phyloP scores from a whole-genome alignment of 495 filamentous ascomycete genomes.

The Rostrohypoxylon terebratum region DNA sequence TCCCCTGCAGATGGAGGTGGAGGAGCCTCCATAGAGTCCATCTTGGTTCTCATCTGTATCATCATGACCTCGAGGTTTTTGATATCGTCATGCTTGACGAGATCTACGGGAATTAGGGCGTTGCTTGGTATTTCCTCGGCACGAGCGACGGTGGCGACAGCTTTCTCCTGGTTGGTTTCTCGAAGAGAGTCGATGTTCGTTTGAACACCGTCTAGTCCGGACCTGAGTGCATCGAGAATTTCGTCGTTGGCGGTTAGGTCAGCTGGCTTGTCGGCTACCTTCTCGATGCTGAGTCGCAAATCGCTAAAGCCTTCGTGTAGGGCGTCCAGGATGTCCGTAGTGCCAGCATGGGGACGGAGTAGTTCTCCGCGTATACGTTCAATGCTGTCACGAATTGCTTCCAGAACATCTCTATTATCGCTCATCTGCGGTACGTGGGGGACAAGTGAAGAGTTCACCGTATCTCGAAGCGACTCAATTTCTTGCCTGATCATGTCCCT shows the following conservation, averaged over 20 bases:
- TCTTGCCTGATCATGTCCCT: constrained; percentile 80
- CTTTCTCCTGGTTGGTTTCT: constrained; percentile 63
- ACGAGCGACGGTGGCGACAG: constrained; percentile 65
- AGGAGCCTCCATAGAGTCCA: constrained; percentile 80
- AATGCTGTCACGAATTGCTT: constrained; percentile 76
- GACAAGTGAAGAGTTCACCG: constrained; percentile 75
- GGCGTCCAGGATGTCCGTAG: constrained; percentile 81
- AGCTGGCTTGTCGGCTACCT: constrained; percentile 78
- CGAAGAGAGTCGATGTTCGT: constrained; percentile 83
- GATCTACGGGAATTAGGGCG: constrained; percentile 54
- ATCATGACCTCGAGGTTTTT: constrained; percentile 86
- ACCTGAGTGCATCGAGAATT: constrained; percentile 85
- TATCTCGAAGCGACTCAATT: constrained; percentile 80
- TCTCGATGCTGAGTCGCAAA: constrained; percentile 79
- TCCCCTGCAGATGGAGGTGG: constrained; percentile 53
- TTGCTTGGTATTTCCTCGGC: constrained; percentile 48
- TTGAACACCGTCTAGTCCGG: constrained; percentile 76
- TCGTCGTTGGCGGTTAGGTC: constrained; percentile 85
- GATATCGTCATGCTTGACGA: constrained; percentile 74
- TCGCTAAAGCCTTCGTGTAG: constrained; percentile 83
- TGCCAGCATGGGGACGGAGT: constrained; percentile 65
- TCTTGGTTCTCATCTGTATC: constrained; percentile 81
- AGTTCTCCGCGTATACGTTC: constrained; percentile 76
- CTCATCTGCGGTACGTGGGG: constrained; percentile 62
- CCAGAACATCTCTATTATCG: constrained; percentile 69